phyloP scores from a whole-genome alignment of 768 basidiomycete species.

The Russula vinacea region DNA sequence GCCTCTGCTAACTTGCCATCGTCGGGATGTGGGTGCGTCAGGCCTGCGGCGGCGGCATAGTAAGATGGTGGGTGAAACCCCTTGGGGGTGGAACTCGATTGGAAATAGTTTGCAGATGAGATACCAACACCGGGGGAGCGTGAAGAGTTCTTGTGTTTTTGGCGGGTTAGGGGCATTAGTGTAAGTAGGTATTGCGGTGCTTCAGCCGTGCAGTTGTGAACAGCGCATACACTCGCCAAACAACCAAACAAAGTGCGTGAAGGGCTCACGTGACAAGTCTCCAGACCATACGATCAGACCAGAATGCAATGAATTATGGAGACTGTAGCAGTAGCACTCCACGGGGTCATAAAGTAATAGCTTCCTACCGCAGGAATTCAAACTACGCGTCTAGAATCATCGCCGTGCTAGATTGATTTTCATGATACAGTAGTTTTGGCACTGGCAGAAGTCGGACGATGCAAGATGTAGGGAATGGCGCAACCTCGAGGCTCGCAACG shows the following conservation, averaged over 20 bases:
- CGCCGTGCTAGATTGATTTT: too few species aligned
- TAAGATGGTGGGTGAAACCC: conserved; percentile 38
- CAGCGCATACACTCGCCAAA: conserved; percentile 12
- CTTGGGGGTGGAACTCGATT: conserved; percentile 28
- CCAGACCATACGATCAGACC: too few species aligned
- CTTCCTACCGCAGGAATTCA: too few species aligned
- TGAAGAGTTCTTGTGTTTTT: conserved; percentile 22
- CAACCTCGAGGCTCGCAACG: too few species aligned
- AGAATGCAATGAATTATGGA: too few species aligned
- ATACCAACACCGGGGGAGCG: conserved; percentile 29
- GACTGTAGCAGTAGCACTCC: too few species aligned
- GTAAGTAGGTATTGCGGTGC: background rate
- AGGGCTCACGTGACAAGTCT: conserved; percentile 24
- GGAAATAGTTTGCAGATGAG: conserved; percentile 24
- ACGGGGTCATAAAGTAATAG: too few species aligned
- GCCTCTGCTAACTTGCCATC: conserved; percentile 5
- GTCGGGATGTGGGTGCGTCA: conserved; percentile 26
- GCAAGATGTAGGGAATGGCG: too few species aligned
- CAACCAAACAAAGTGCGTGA: conserved; percentile 25
- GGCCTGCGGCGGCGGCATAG: conserved; percentile 39
- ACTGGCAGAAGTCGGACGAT: too few species aligned
- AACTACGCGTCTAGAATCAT: too few species aligned
- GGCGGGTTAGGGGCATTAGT: conserved; percentile 28
- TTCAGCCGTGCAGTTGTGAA: background rate
- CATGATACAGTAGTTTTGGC: too few species aligned